Evolutionary conservation across 257 asterid species (phyloP), one percentile per base, ranked within the genome.

Genomic region (Buddleja alternifolia): DNA sequence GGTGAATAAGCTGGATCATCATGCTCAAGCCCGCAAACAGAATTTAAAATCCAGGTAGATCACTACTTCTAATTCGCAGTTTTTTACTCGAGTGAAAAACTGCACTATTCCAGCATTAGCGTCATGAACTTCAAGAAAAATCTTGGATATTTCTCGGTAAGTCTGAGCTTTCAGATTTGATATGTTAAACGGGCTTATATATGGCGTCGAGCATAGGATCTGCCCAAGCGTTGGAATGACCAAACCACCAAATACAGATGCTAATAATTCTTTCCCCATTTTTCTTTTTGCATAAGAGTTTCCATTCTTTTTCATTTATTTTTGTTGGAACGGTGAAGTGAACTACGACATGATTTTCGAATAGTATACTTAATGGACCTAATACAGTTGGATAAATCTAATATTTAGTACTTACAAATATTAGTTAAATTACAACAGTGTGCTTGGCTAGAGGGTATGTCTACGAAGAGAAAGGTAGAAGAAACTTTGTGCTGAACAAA

Each of bases 81-180:
- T 21, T 10, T 47, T 21, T 19, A 39, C 39, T 50, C 24, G 39
- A 48, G 25, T 29, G 7, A 23, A 17, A 45, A 70, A 63, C 37
- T 58, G 51, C 65, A 66, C 23, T 54, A 53, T 50, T 65, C 32
- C 56, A 45, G 66, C 65, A 21, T 8, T n/a, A 12, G 53, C n/a
- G 46, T 17, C n/a, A 61, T 10, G 48, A 61, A 15, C 36, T 59
- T 19, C 10, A 29, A 21, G 46, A 24, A 25, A n/a, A 12, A 71
- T 42, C 65, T 65, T 32, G 51, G 50, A 59, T 54, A 8, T 24
- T 15, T 25, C 7, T 29, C 45, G 17, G 65, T 48, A 66, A 9
- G 16, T 20, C 10, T 19, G 19, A 50, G 20, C 47, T 41, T 40
- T n/a, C 17, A 42, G 37, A 10, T 44, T 63, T 37, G 8, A 32